Evolutionary conservation across 768 basidiomycete genomes (phyloP).

Genomic region (Leucogyrophana mollusca): DNA sequence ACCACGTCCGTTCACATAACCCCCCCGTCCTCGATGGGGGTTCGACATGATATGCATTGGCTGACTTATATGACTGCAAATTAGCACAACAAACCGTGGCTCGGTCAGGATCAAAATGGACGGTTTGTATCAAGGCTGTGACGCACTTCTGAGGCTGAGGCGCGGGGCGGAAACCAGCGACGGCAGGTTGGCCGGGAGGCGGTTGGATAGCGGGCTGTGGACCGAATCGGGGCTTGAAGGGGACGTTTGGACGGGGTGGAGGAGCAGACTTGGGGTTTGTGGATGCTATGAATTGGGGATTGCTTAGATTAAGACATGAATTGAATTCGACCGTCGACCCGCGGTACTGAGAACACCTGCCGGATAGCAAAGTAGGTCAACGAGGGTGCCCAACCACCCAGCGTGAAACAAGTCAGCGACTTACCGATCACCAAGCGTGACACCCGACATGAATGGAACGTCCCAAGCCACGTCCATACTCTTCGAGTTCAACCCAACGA

Average conservation of each 20-base stretch:
- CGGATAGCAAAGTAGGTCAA: neutral
- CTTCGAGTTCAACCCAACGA: slow-evolving; percentile 83
- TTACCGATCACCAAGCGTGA: slow-evolving; percentile 80
- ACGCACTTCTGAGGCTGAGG: slow-evolving; percentile 27
- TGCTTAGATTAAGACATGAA: slow-evolving; percentile 84
- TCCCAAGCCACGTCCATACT: slow-evolving; percentile 98
- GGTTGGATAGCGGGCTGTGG: slow-evolving; percentile 63
- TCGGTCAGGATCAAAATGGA: neutral
- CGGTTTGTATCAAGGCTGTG: neutral
- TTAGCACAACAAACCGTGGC: slow-evolving; percentile 1
- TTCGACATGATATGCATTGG: slow-evolving; percentile 76
- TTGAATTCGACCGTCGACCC: slow-evolving; percentile 87
- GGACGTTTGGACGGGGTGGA: slow-evolving; percentile 42
- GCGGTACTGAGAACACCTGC: slow-evolving; percentile 87
- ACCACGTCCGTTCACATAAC: no score
- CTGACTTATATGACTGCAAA: slow-evolving; percentile 17
- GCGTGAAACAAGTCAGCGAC: slow-evolving; percentile 2
- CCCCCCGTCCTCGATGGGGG: no score
- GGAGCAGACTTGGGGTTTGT: slow-evolving; percentile 60
- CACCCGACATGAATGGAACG: slow-evolving; percentile 90
- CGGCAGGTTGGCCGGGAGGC: slow-evolving; percentile 49
- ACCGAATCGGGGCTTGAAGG: slow-evolving; percentile 69
- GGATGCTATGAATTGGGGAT: slow-evolving; percentile 81
- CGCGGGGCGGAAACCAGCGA: slow-evolving; percentile 66
- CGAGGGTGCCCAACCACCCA: neutral